Evolutionary conservation across 768 basidiomycete genomes (phyloP).

Genomic region (Lactarius hengduanensis): DNA sequence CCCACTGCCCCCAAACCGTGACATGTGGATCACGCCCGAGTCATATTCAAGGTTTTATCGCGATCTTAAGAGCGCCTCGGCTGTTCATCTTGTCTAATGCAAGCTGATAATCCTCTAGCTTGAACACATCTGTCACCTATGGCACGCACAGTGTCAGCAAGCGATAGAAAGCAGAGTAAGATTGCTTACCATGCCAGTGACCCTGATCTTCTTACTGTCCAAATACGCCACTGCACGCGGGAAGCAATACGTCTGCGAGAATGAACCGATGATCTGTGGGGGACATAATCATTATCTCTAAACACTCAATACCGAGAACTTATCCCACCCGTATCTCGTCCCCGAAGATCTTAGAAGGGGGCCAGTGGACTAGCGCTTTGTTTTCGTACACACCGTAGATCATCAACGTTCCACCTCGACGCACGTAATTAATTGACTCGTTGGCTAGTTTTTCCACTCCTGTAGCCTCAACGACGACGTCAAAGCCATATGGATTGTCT

Average conservation of each 20-base stretch:
- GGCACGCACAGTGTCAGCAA: conserved; percentile 5
- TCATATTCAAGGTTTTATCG: conserved; percentile 43
- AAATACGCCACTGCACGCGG: conserved; percentile 88
- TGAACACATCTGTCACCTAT: conserved; percentile 56
- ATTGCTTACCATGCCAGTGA: conserved; percentile 70
- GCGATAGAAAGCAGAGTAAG: not conserved
- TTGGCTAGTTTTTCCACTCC: conserved; percentile 87
- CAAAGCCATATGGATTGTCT: conserved; percentile 85
- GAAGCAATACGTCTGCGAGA: conserved; percentile 88
- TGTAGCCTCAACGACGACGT: conserved; percentile 80
- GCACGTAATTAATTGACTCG: conserved; percentile 85
- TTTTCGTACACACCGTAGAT: conserved; percentile 91
- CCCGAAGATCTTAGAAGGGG: conserved; percentile 76
- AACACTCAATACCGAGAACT: not conserved
- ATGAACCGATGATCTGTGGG: conserved; percentile 80
- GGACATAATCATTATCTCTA: not conserved
- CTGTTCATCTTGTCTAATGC: conserved; percentile 67
- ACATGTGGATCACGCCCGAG: not conserved
- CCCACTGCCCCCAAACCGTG: not conserved
- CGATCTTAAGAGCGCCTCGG: conserved; percentile 52
- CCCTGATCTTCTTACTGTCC: conserved; percentile 78
- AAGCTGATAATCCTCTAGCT: conserved; percentile 58
- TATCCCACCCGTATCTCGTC: conserved; percentile 60
- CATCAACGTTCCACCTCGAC: conserved; percentile 81
- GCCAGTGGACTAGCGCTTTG: conserved; percentile 81